Conservation (phyloP, 257 asterid species). For the Scutellaria galericulata region DNA sequence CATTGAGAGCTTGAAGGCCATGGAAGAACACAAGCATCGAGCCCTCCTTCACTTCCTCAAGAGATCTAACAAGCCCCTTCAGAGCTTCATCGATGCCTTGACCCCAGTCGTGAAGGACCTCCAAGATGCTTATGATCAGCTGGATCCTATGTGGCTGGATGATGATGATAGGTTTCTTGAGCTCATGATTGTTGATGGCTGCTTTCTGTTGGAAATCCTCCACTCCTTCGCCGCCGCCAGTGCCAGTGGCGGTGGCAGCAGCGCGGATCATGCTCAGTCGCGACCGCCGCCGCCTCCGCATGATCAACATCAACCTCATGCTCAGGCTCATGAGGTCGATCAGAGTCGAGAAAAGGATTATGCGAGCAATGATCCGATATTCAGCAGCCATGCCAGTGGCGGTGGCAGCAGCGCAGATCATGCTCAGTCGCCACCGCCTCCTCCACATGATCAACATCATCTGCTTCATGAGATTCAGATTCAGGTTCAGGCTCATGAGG, state of each 20-base stretch:
- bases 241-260: no score
- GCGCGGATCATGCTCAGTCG: background rate
- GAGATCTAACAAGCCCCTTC: slow-evolving; percentile 37
- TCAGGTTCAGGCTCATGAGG: background rate
- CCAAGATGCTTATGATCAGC: slow-evolving; percentile 47
- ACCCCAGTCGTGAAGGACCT: slow-evolving; percentile 35
- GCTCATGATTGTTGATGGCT: slow-evolving; percentile 50
- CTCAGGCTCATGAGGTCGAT: background rate
- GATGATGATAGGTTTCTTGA: slow-evolving; percentile 25
- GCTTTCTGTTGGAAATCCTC: slow-evolving; percentile 47
- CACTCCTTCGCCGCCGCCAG: background rate
- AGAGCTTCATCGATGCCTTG: slow-evolving; percentile 30
- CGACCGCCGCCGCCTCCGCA: background rate
- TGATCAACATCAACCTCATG: background rate
- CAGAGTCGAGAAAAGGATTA: slow-evolving; percentile 5
- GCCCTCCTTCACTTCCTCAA: slow-evolving; percentile 50
- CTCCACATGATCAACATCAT: no score
- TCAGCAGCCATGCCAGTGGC: slow-evolving; percentile 52
- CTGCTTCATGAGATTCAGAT: background rate
- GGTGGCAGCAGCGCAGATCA: no score
- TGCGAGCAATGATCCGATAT: slow-evolving; percentile 48
- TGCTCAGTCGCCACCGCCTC: no score
- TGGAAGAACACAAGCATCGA: slow-evolving; percentile 63
- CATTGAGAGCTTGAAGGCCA: slow-evolving; percentile 23
- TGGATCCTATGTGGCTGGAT: slow-evolving; percentile 28